Percentiles rank a stretch among this genome's conserved stretches.
Evolutionary conservation across 805 yeast genomes (phyloP).

Genomic region (Saccharomyces paradoxus): DNA sequence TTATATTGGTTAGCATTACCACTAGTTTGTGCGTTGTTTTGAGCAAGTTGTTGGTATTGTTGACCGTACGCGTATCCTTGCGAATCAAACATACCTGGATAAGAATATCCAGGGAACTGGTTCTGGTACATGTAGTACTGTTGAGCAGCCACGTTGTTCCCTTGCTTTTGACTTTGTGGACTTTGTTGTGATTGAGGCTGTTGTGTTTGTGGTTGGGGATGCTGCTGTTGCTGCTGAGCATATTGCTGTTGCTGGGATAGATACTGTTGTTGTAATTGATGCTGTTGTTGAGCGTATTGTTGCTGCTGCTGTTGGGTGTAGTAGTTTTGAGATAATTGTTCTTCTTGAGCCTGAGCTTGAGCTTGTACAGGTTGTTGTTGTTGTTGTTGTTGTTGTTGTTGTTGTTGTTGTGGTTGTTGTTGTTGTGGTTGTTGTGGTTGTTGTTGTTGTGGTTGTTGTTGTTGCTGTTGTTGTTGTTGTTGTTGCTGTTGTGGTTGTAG

Average conservation of each 20-base stretch:
- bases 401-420: slow-evolving; percentile 8
- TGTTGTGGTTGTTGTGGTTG: slow-evolving; percentile 9
- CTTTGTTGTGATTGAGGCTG: slow-evolving; percentile 5
- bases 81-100: slow-evolving; percentile 31
- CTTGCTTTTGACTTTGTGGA: slow-evolving; percentile 3
- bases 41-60: slow-evolving; percentile 22
- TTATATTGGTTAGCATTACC: slow-evolving; percentile 14
- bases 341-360: slow-evolving; percentile 10
- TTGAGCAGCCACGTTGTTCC: slow-evolving; percentile 19
- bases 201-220: slow-evolving; percentile 26
- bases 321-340: slow-evolving; percentile 14
- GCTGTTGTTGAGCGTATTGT: slow-evolving; percentile 30
- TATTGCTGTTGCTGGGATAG: slow-evolving; percentile 16
- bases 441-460: slow-evolving; percentile 7
- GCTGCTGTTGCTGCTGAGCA: slow-evolving; percentile 16
- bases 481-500: slow-evolving; percentile 6
- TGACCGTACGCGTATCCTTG: slow-evolving; percentile 27
- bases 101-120: slow-evolving; percentile 32
- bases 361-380: slow-evolving; percentile 5
- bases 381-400: slow-evolving; percentile 6
- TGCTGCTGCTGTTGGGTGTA: slow-evolving; percentile 21
- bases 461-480: slow-evolving; percentile 7
- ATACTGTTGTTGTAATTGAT: slow-evolving; percentile 14
- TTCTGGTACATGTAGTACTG: slow-evolving; percentile 32
- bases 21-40: slow-evolving; percentile 9